Conservation (phyloP, 1,284 basidiomycete genomes). For the Rhodofomes roseus region DNA sequence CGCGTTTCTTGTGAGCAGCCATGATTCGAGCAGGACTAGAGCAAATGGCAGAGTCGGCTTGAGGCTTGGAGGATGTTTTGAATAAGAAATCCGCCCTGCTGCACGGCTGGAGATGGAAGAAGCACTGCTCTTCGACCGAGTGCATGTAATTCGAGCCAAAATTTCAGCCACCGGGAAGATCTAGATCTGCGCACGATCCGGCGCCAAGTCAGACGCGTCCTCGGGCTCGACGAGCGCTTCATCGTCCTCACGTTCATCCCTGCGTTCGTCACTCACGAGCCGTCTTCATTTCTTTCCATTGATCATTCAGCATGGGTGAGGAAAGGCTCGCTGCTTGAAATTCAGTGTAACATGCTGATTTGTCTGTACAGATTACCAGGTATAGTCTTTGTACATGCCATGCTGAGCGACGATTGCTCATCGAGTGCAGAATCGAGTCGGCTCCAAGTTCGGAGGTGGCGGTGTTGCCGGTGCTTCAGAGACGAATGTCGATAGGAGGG, state of each 20-base stretch:
- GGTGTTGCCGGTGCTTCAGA: slow-evolving; percentile 92
- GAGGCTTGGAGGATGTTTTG: background rate
- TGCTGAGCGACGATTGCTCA: background rate
- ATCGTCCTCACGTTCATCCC: background rate
- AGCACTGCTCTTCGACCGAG: background rate
- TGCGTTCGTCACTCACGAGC: background rate
- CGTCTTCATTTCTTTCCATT: background rate
- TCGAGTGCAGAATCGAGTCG: slow-evolving; percentile 77
- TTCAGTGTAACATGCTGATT: background rate
- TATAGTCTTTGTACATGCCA: slow-evolving; percentile 15
- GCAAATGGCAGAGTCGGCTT: no score
- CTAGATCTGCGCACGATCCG: slow-evolving; percentile 1
- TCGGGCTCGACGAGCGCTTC: background rate
- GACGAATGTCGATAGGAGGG: slow-evolving; percentile 92
- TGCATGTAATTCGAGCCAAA: background rate
- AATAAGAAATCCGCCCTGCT: background rate
- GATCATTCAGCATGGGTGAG: slow-evolving; percentile 12
- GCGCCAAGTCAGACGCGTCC: background rate
- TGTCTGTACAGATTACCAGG: slow-evolving; percentile 41
- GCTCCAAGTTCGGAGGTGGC: slow-evolving; percentile 93
- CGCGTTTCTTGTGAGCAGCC: slow-evolving; percentile 47
- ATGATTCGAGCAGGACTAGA: slow-evolving; percentile 10
- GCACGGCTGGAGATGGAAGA: background rate
- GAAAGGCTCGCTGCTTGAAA: background rate
- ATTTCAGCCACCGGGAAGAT: slow-evolving; percentile 8